A percentile compares a stretch with the other conserved stretches of the same genome.
phyloP scores from a whole-genome alignment of 2,329 filamentous ascomycete genomes.

The Ophiostoma australiae region DNA sequence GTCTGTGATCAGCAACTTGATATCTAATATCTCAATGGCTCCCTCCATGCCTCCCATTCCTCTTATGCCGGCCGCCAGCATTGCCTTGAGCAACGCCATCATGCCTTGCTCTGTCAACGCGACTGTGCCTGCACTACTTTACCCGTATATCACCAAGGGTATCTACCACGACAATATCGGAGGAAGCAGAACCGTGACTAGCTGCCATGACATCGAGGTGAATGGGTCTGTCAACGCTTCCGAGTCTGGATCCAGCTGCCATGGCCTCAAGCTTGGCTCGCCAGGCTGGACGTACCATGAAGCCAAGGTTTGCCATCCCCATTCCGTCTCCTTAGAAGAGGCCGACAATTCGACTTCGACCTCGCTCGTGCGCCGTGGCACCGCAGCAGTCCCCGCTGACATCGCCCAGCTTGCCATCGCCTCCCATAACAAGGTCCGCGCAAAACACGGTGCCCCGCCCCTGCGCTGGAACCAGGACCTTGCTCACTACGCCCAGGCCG shows the following conservation, averaged over 20 bases:
- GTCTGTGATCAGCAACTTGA: too few species aligned
- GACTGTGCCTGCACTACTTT: not conserved
- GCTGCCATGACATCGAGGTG: not conserved
- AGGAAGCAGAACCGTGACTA: not conserved
- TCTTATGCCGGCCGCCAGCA: not conserved
- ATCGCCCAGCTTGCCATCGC: not conserved
- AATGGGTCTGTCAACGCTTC: not conserved
- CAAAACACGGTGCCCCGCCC: not conserved
- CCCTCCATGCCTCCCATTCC: too few species aligned
- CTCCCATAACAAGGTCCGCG: not conserved
- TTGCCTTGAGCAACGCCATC: not conserved
- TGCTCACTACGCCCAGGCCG: not conserved
- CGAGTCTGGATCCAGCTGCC: not conserved
- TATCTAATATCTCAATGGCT: not conserved
- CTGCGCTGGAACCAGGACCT: conserved; percentile 6
- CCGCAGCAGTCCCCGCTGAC: not conserved
- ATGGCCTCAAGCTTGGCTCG: not conserved
- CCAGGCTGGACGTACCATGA: too few species aligned
- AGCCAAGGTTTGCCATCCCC: not conserved
- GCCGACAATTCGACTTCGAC: not conserved
- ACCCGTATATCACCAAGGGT: not conserved
- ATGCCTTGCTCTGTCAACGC: not conserved
- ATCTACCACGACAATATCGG: not conserved
- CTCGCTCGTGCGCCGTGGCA: not conserved
- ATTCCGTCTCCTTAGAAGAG: not conserved